Conservation (phyloP, 2,329 filamentous ascomycete genomes). For the Colletotrichum tropicale region DNA sequence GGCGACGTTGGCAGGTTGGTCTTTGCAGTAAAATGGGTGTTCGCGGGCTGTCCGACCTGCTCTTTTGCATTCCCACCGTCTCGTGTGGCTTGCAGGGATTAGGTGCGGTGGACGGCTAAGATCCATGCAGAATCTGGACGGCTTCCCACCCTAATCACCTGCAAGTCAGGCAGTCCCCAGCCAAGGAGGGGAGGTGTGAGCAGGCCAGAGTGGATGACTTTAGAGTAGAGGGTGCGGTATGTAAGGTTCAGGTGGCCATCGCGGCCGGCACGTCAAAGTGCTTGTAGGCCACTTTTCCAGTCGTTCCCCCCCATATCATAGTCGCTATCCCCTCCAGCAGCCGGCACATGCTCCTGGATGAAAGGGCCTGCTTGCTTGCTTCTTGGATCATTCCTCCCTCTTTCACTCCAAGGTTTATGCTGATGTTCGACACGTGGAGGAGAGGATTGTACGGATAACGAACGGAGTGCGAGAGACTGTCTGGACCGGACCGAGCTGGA, state of each 20-base stretch:
- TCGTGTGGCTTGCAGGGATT: conserved; percentile 21
- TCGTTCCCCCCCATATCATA: conserved; percentile 9
- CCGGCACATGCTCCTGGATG: neutral
- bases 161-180: conserved; percentile 23
- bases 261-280: conserved; percentile 11
- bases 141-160: conserved; percentile 22
- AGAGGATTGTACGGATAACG: neutral
- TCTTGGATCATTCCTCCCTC: neutral
- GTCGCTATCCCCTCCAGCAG: neutral
- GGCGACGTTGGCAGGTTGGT: neutral
- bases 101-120: conserved; percentile 7
- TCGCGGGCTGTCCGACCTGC: conserved; percentile 6
- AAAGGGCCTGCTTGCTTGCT: neutral
- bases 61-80: conserved; percentile 15
- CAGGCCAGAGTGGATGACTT: conserved; percentile 8
- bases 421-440: conserved; percentile 18
- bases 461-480: neutral
- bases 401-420: neutral
- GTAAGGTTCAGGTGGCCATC: conserved; percentile 23
- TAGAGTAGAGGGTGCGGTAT: conserved; percentile 15
- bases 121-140: conserved; percentile 21
- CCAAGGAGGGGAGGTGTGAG: conserved; percentile 2
- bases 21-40: neutral
- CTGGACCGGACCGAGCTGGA: conserved; percentile 8
- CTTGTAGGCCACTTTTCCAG: conserved; percentile 8